phyloP scores from a whole-genome alignment of 139 green algal species.

The Chloropicon primus region DNA sequence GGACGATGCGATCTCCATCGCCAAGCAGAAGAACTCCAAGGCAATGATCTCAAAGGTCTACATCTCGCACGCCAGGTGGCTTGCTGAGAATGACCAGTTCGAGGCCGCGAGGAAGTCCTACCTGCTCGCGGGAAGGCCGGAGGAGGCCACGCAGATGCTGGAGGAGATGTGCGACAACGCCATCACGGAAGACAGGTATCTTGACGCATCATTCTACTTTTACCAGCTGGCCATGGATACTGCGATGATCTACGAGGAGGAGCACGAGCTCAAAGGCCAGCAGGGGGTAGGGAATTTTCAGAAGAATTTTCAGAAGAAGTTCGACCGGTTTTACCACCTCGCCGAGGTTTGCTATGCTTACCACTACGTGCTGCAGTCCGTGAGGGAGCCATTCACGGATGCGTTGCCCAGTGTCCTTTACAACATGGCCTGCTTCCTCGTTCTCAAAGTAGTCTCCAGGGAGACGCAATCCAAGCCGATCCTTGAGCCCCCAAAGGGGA shows the following conservation, averaged over 20 bases:
- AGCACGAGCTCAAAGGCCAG: neutral
- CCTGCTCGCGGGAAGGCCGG: constrained; percentile 21
- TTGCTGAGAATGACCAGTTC: constrained; percentile 28
- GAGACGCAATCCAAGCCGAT: neutral
- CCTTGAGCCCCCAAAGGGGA: constrained; percentile 10
- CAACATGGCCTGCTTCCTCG: constrained; percentile 37
- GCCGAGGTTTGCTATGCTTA: constrained; percentile 66
- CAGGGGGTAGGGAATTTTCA: constrained; percentile 9
- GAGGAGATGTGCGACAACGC: constrained; percentile 40
- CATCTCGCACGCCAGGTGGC: constrained; percentile 46
- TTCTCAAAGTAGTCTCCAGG: constrained; percentile 28
- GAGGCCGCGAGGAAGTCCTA: constrained; percentile 38
- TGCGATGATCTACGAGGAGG: neutral
- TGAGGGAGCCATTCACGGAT: constrained; percentile 34
- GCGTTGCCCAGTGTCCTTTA: constrained; percentile 39
- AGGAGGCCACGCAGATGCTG: constrained; percentile 30
- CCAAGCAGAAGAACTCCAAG: constrained; percentile 25
- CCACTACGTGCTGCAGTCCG: constrained; percentile 34
- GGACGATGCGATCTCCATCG: constrained; percentile 54
- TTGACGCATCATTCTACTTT: constrained; percentile 43
- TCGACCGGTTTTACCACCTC: constrained; percentile 43
- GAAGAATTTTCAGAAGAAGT: constrained; percentile 15
- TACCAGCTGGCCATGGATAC: constrained; percentile 48
- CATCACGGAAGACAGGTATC: constrained; percentile 38
- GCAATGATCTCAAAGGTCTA: neutral